phyloP scores from a whole-genome alignment of 192 early-diverging fungal species.

The Backusella psychrophila region DNA sequence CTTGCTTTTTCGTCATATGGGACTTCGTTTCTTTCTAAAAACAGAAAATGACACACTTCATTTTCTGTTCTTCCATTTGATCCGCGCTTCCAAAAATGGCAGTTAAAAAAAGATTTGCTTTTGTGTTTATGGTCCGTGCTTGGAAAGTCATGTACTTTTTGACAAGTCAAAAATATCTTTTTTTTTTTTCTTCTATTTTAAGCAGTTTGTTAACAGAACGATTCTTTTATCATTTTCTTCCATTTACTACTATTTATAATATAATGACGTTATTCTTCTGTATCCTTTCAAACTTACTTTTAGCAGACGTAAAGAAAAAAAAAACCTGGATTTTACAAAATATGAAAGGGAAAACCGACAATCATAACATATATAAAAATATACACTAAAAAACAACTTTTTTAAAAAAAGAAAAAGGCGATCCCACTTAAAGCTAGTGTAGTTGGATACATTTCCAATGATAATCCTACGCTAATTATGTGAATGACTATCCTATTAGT shows the following conservation, averaged over 20 bases:
- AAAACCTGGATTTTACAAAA: too few relatives aligned
- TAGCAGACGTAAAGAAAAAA: too few relatives aligned
- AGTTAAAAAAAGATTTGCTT: background rate
- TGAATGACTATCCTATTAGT: too few relatives aligned
- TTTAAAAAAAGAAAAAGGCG: background rate
- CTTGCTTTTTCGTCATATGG: background rate
- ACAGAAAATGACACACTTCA: background rate
- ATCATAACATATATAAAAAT: background rate
- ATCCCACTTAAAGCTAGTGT: background rate
- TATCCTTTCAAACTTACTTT: too few relatives aligned
- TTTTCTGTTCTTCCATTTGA: background rate
- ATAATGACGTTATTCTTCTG: too few relatives aligned
- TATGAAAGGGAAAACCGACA: background rate
- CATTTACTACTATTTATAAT: too few relatives aligned
- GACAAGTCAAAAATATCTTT: background rate
- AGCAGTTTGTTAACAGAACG: background rate
- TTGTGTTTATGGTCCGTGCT: background rate
- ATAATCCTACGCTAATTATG: too few relatives aligned
- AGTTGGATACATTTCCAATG: too few relatives aligned
- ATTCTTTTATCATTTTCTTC: background rate
- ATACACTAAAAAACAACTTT: background rate
- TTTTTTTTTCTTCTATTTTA: background rate
- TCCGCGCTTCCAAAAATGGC: background rate
- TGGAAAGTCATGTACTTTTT: background rate
- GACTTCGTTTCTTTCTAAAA: background rate